phyloP scores from a whole-genome alignment of 2,329 filamentous ascomycete species.

The Macrophomina phaseolina region DNA sequence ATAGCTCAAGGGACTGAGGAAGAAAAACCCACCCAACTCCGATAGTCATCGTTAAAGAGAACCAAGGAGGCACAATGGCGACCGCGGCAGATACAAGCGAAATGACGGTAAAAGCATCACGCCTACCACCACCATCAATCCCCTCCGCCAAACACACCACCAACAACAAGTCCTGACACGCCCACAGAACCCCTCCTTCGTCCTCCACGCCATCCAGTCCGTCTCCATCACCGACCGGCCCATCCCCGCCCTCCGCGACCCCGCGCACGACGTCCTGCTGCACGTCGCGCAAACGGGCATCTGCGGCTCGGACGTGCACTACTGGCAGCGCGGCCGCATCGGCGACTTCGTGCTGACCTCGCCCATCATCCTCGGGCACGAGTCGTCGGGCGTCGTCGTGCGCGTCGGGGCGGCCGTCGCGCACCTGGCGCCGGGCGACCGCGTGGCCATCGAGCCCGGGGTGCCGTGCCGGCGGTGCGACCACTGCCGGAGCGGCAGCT shows the following conservation, averaged over 20 bases:
- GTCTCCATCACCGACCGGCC: conserved; percentile 54
- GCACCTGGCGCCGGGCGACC: conserved; percentile 31
- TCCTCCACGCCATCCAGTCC: conserved; percentile 53
- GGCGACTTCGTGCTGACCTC: conserved; percentile 29
- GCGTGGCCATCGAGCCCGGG: conserved; percentile 34
- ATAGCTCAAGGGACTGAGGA: too few relatives aligned
- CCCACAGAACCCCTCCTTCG: conserved; percentile 53
- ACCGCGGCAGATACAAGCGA: conserved; percentile 5
- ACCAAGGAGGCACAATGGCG: not conserved
- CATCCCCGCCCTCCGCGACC: conserved; percentile 38
- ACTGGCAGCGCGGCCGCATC: conserved; percentile 31
- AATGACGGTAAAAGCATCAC: not conserved
- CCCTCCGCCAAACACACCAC: not conserved
- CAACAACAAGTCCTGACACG: not conserved
- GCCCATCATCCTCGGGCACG: conserved; percentile 34
- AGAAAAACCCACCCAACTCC: too few relatives aligned
- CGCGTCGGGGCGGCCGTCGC: conserved; percentile 30
- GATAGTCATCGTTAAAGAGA: not conserved
- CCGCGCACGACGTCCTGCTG: conserved; percentile 29
- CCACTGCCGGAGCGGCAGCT: conserved; percentile 27
- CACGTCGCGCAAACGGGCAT: conserved; percentile 30
- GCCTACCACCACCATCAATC: not conserved
- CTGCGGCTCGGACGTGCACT: conserved; percentile 30
- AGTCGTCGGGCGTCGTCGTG: conserved; percentile 32
- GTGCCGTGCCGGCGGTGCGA: conserved; percentile 32